These are phyloP conservation scores for Ophiostoma montium DNA, from an alignment of 2,329 filamentous ascomycete species.

Conservation along the genomic window DNA sequence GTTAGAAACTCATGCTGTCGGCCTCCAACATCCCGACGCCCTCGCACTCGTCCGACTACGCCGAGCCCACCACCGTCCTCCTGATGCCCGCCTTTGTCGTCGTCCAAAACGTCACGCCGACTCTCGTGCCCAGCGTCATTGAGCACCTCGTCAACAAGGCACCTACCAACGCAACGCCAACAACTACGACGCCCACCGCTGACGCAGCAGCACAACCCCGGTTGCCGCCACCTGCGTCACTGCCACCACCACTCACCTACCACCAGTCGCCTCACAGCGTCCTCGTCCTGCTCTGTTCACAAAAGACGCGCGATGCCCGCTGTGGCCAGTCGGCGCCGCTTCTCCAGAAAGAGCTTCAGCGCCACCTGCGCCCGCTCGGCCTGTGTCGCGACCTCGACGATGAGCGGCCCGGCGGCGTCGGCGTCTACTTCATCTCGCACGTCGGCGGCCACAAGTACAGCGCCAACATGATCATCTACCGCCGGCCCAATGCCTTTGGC, in stretches of 20 bases:
- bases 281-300: conserved; percentile 85
- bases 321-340: conserved; percentile 90
- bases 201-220: background rate
- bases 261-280: conserved; percentile 68
- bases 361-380: conserved; percentile 72
- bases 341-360: conserved; percentile 75
- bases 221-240: conserved; percentile 17
- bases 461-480: conserved; percentile 88
- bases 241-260: conserved; percentile 23
- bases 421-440: conserved; percentile 92
- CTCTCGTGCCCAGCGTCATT: conserved; percentile 58
- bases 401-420: conserved; percentile 77
- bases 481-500: conserved; percentile 45
- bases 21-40: conserved; percentile 84
- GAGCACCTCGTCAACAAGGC: conserved; percentile 52
- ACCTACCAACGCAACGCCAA: conserved; percentile 53
- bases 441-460: conserved; percentile 95
- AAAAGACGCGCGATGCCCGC: conserved; percentile 83
- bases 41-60: conserved; percentile 46
- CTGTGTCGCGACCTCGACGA: conserved; percentile 81
- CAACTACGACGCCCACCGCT: background rate
- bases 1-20: conserved; percentile 75
- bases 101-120: conserved; percentile 70
- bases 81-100: conserved; percentile 75
- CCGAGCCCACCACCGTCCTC: conserved; percentile 61